Base-by-base conservation (phyloP, 2,329 filamentous ascomycete species). In the Aspergillus proliferans region DNA sequence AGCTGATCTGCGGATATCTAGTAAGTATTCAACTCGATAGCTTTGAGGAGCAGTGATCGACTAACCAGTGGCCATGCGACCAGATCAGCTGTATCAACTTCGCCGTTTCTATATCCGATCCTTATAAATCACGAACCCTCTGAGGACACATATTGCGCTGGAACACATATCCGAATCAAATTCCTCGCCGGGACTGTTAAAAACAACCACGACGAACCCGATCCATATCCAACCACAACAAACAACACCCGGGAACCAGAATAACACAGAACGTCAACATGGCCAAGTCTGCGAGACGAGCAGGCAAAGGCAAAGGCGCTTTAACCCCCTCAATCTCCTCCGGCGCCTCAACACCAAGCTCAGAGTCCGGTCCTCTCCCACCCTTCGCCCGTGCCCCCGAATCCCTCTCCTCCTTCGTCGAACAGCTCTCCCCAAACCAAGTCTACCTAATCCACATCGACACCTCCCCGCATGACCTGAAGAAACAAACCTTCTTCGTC, bases 381-480 rank as follows among this genome's bases (percentile, higher is more conserved):
- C 88, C 88, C 6, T 95, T 93, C 76, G 79, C 79, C 57, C 75
- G 75, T 51, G 82, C 83, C 0, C 81, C 87, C 1, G 67, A 79
- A 44, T 75, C 77, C 28, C 79, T 95, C 47, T 60, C 76, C 45
- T 78, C 83, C 9, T 85, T 95, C 65, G 77, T 87, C 62, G 72
- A 79, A 33, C 78, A 76, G 40, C 83, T 95, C 51, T 79, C 83
- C 50, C 75, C 79, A 48, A 72, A 79, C 48, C 82, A 88, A 67
- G 79, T 95, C 65, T 95, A 96, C 77, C 80, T 96, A 61, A 78
- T 86, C 26, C 90, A 95, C 73, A 76, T 95, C 69, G 91, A 96
- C 75, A 73, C 71, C 52, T 83, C 86, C 53, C 83, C 84, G 0
- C 69, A 71, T 18, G 76, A 77, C 24, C 82, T 91, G 71, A 96